Conservation (phyloP, 495 filamentous ascomycete species). For the Xylaria telfairii region DNA sequence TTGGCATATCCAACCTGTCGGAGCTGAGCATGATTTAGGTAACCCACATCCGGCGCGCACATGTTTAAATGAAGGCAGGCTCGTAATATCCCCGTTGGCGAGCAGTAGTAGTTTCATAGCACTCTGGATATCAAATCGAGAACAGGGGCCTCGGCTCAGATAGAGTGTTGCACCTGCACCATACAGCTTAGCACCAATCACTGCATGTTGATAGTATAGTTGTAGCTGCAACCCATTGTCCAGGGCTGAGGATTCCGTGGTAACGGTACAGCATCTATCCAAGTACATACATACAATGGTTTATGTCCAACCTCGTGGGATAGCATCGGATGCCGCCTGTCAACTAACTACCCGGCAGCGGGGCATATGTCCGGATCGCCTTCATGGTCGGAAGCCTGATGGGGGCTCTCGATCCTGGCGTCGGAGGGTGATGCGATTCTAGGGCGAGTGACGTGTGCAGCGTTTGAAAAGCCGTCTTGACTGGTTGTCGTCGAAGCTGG, state of each 20-base stretch:
- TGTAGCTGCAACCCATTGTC: slow-evolving; percentile 5
- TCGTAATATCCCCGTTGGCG: neutral
- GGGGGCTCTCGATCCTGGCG: neutral
- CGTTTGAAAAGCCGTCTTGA: slow-evolving; percentile 14
- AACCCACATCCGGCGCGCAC: neutral
- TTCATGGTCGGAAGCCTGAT: neutral
- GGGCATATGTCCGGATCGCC: neutral
- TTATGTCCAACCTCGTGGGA: neutral
- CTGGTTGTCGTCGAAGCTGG: slow-evolving; percentile 9
- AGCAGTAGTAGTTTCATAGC: slow-evolving; percentile 5
- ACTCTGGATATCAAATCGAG: neutral
- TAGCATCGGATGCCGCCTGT: neutral
- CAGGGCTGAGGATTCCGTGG: slow-evolving; percentile 6
- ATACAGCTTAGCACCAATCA: neutral
- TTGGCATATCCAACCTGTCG: neutral
- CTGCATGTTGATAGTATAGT: neutral
- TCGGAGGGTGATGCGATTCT: neutral
- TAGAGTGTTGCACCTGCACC: slow-evolving; percentile 4
- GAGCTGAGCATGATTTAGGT: neutral
- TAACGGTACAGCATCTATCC: neutral
- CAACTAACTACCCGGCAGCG: too few relatives aligned
- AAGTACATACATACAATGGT: neutral
- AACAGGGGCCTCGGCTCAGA: neutral
- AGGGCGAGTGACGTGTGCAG: slow-evolving; percentile 16
- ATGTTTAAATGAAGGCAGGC: slow-evolving; percentile 3